These are phyloP conservation scores for Limnanthes douglasii DNA, from an alignment of 345 rosid species.

Conservation along the genomic window DNA sequence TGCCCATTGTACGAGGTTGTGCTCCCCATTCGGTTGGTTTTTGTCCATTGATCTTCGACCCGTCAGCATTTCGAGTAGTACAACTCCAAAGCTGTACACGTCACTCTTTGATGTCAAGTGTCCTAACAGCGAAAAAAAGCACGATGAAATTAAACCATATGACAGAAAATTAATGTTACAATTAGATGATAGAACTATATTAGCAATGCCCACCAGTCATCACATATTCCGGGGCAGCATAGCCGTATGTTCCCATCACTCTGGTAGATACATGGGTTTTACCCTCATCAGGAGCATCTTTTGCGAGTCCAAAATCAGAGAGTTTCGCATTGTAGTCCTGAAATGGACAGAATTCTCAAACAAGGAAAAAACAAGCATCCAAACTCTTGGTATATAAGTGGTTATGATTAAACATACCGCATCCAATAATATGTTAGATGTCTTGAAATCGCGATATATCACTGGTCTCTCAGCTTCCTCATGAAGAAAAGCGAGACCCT, in stretches of 20 bases:
- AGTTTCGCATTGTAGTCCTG: slow-evolving; percentile 88
- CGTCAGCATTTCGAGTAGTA: slow-evolving; percentile 64
- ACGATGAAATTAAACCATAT: not conserved
- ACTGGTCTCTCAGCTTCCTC: slow-evolving; percentile 95
- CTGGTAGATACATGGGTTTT: slow-evolving; percentile 82
- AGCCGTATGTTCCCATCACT: slow-evolving; percentile 88
- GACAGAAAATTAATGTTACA: not conserved
- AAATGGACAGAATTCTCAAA: slow-evolving; percentile 7
- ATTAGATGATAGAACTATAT: not conserved
- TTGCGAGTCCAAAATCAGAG: slow-evolving; percentile 79
- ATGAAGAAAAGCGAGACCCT: slow-evolving; percentile 94
- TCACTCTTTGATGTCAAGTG: slow-evolving; percentile 83
- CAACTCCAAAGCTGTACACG: slow-evolving; percentile 79
- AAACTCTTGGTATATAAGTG: not conserved
- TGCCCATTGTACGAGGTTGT: slow-evolving; percentile 79
- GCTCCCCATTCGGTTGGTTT: slow-evolving; percentile 69
- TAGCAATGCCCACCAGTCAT: slow-evolving; percentile 53
- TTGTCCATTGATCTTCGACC: slow-evolving; percentile 87
- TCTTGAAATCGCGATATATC: slow-evolving; percentile 93
- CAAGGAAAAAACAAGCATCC: not conserved
- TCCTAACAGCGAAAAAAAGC: slow-evolving; percentile 19
- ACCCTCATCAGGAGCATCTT: slow-evolving; percentile 80
- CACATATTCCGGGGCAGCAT: slow-evolving; percentile 83
- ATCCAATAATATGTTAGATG: slow-evolving; percentile 87
- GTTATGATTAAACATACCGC: slow-evolving; percentile 30